Evolutionary conservation across 441 rosid species (phyloP), one percentile per base, ranked within the genome.

Genomic region (Erodium texanum): DNA sequence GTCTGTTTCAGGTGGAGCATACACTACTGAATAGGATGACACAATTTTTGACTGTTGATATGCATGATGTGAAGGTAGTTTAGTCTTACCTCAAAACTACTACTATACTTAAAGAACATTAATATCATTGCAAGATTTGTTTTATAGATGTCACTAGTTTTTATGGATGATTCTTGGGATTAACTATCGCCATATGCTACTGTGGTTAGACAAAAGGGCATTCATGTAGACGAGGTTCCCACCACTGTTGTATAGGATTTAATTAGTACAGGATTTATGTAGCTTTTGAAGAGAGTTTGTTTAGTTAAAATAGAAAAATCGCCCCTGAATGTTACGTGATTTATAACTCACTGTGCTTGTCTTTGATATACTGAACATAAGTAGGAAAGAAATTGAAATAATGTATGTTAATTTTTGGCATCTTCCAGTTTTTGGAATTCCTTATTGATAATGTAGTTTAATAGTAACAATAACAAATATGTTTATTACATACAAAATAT

Each of bases 11-110:
- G 96, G 92, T 88, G 65, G 96, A 92, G 84, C 96, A 88, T 74
- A 87, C 88, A 61, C 74, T 92, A 73, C 73, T 86, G 75, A 92
- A 92, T 79, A 83, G 93, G 67, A 66, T 92, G 78, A 86, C 54
- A 75, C 81, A 87, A 56, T 87, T 89, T 77, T 74, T 89, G 75
- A 82, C 71, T 62, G 85, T 77, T 66, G 96, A 89, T 83, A 81
- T 92, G 71, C 90, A 83, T 76, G 90, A 85, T 69, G 92, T 77
- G 32, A 88, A 87, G 96, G 98, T 92, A 80, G 65, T 69, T 32
- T 62, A 24, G 48, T 67, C 32, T 27, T 65, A 66, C 65, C 24
- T 62, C 71, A 65, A 69, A 38, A 61, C 24, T 64, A 50, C 20
- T 48, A 14, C 10, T 18, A 45, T 67, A 20, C 10, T 24, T 23